phyloP scores from a whole-genome alignment of 768 basidiomycete genomes.

The Lyophyllum semitale region DNA sequence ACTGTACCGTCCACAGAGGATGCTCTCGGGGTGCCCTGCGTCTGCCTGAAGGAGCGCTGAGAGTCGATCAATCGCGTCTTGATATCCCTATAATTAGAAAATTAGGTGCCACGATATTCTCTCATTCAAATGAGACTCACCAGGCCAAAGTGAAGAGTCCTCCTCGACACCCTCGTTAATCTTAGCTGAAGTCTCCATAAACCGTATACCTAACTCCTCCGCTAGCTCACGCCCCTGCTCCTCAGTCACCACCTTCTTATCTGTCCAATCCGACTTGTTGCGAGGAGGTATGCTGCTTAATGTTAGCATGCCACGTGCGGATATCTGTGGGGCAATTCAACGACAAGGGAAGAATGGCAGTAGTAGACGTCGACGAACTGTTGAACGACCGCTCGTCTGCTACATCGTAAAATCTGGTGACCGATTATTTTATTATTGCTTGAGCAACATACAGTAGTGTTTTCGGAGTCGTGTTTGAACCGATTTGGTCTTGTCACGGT shows the following conservation, averaged over 20 bases:
- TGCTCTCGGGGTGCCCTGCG: conserved; percentile 39
- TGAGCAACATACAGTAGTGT: too few relatives aligned
- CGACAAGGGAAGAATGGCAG: neutral
- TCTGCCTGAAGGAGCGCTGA: too few relatives aligned
- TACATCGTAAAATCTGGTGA: too few relatives aligned
- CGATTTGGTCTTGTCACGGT: too few relatives aligned
- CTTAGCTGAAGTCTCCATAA: conserved; percentile 98
- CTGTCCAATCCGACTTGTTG: conserved; percentile 98
- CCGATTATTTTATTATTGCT: too few relatives aligned
- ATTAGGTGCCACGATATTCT: neutral
- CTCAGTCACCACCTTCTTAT: conserved; percentile 90
- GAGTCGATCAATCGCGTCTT: conserved; percentile 97
- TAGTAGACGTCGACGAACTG: conserved; percentile 56
- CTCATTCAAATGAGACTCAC: conserved; percentile 44
- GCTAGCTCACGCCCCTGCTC: conserved; percentile 93
- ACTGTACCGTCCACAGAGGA: conserved; percentile 58
- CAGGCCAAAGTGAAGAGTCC: conserved; percentile 94
- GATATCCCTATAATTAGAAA: conserved; percentile 70
- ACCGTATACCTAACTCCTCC: conserved; percentile 90
- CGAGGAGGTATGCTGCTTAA: conserved; percentile 98
- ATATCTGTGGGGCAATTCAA: conserved; percentile 63
- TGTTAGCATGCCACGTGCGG: conserved; percentile 98
- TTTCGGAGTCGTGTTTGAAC: too few relatives aligned
- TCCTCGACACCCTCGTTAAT: conserved; percentile 97
- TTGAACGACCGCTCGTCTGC: conserved; percentile 95